Evolutionary conservation across 768 basidiomycete genomes (phyloP).

Genomic region (Daedalea quercina): DNA sequence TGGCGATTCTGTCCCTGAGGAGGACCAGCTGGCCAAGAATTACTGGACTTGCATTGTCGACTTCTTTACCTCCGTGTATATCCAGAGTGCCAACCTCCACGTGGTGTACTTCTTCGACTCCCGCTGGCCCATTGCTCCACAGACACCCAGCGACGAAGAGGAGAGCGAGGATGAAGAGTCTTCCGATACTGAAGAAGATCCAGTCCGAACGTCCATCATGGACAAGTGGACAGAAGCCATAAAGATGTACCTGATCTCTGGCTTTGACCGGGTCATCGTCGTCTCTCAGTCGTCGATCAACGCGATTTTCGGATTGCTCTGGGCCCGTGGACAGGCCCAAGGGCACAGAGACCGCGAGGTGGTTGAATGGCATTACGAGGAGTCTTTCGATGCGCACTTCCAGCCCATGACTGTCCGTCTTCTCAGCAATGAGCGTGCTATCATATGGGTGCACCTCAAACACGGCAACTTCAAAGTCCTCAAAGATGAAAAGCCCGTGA

Average conservation of each 20-base stretch:
- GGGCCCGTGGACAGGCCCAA: slow-evolving; percentile 6
- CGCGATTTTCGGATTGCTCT: slow-evolving; percentile 15
- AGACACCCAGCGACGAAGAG: background rate
- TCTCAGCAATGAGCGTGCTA: slow-evolving; percentile 16
- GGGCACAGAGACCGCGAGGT: slow-evolving; percentile 7
- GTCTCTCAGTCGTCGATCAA: slow-evolving; percentile 23
- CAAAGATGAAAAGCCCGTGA: slow-evolving; percentile 8
- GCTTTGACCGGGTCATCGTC: slow-evolving; percentile 22
- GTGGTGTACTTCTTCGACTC: slow-evolving; percentile 14
- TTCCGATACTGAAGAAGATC: too few relatives aligned
- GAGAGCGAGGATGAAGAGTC: slow-evolving; percentile 2
- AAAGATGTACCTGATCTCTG: slow-evolving; percentile 15
- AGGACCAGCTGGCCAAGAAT: slow-evolving; percentile 12
- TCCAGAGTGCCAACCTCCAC: slow-evolving; percentile 18
- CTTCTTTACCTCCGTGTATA: slow-evolving; percentile 22
- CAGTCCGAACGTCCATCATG: too few relatives aligned
- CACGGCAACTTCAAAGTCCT: slow-evolving; percentile 17
- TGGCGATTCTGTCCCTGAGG: slow-evolving; percentile 9
- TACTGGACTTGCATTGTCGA: slow-evolving; percentile 14
- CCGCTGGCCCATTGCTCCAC: background rate
- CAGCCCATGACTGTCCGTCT: slow-evolving; percentile 18
- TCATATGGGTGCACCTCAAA: slow-evolving; percentile 18
- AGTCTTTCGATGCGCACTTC: slow-evolving; percentile 18
- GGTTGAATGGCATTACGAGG: slow-evolving; percentile 11
- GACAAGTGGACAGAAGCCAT: slow-evolving; percentile 11